A percentile compares a stretch with the other conserved stretches of the same genome.
These are phyloP conservation scores for Eucommia ulmoides DNA, from an alignment of 257 asterid species.

Conservation along the genomic window DNA sequence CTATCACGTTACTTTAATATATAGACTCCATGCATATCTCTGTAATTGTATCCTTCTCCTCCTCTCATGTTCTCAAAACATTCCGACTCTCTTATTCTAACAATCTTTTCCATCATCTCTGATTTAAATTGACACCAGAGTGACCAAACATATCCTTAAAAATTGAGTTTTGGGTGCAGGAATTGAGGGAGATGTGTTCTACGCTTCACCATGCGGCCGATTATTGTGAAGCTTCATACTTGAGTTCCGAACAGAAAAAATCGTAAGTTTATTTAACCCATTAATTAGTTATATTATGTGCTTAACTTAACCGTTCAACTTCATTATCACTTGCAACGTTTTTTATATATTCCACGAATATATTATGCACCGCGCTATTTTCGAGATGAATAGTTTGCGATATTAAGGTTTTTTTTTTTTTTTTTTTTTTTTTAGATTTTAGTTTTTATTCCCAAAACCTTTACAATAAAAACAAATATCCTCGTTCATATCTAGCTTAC, in stretches of 20 bases:
- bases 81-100: not conserved
- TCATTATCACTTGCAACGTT: no score
- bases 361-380: no score
- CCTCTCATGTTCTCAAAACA: not conserved
- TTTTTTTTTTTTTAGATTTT: no score
- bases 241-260: conserved; percentile 30
- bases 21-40: not conserved
- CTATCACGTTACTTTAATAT: not conserved
- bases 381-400: not conserved
- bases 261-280: conserved; percentile 13
- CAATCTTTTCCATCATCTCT: not conserved
- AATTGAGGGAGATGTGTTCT: conserved; percentile 45
- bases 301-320: no score
- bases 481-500: no score
- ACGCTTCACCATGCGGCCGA: conserved; percentile 62
- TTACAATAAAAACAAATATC: no score
- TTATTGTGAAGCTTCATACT: conserved; percentile 40
- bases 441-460: no score
- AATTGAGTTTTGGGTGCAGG: no score
- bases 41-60: not conserved
- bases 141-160: no score
- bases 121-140: no score
- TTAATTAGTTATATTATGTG: not conserved
- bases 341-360: no score
- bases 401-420: not conserved